These are phyloP conservation scores for Phytophthora niederhauseri DNA, from an alignment of 352 stramenopile species.

Conservation along the genomic window DNA sequence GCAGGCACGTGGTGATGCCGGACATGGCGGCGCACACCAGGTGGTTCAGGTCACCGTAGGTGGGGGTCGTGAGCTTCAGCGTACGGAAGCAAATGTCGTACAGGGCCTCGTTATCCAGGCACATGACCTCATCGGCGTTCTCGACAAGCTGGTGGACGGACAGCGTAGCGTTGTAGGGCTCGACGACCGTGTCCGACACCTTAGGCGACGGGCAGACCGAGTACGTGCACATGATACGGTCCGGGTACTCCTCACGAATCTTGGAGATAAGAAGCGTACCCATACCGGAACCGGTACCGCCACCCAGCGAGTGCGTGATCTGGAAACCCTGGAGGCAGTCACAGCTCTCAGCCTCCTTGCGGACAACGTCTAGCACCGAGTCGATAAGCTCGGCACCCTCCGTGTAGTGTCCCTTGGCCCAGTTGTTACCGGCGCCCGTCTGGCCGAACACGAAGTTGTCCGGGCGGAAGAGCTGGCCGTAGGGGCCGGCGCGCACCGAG, in stretches of 20 bases:
- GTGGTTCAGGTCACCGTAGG: conserved; percentile 99
- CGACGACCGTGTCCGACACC: conserved; percentile 99
- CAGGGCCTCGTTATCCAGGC: conserved; percentile 99
- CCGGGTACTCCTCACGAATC: conserved; percentile 98
- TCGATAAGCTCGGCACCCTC: conserved; percentile 99
- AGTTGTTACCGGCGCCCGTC: conserved; percentile 99
- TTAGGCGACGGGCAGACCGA: conserved; percentile 98
- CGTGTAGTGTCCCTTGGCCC: conserved; percentile 99
- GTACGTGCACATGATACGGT: conserved; percentile 99
- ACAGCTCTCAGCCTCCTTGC: conserved; percentile 98
- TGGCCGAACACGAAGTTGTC: conserved; percentile 99
- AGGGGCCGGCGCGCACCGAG: conserved; percentile 95
- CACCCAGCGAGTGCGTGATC: conserved; percentile 99
- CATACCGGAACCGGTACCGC: conserved; percentile 99
- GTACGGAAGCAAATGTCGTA: conserved; percentile 99
- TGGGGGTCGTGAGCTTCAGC: conserved; percentile 98
- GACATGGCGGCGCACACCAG: conserved; percentile 99
- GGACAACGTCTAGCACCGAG: conserved; percentile 98
- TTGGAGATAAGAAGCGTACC: conserved; percentile 99
- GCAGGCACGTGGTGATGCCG: conserved; percentile 98
- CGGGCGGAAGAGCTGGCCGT: conserved; percentile 97
- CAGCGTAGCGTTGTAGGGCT: conserved; percentile 99
- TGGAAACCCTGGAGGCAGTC: conserved; percentile 99
- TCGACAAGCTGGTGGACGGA: conserved; percentile 99
- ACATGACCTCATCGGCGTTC: conserved; percentile 99